Percentiles rank a stretch among this genome's conserved stretches.
Evolutionary conservation across 1,139 yeast genomes (phyloP).

Genomic region (Saccharomyces hybrid): DNA sequence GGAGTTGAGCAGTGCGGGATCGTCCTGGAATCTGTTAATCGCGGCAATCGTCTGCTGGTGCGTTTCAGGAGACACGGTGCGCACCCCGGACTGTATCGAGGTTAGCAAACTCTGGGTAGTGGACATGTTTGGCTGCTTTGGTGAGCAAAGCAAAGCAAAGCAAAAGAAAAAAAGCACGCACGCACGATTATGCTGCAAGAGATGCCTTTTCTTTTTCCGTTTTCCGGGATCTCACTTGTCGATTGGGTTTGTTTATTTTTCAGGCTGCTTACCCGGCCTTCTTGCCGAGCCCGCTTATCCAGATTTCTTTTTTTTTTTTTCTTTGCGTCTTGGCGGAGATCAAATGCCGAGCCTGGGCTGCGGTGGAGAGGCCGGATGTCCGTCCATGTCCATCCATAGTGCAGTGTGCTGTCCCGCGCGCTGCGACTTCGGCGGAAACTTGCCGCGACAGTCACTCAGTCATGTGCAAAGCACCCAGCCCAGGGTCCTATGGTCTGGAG

Average conservation of each 20-base stretch:
- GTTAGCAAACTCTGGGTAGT: not conserved
- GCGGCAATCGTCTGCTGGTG: not conserved
- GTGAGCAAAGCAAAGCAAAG: too few species aligned
- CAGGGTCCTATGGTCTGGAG: not conserved
- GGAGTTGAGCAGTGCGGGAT: not conserved
- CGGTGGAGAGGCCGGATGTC: not conserved
- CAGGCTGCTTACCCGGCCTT: not conserved
- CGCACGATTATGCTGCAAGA: too few species aligned
- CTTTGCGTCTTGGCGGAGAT: not conserved
- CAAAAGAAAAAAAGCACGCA: too few species aligned
- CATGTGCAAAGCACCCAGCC: not conserved
- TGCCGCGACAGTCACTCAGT: not conserved
- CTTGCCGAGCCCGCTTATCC: not conserved
- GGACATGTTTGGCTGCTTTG: not conserved
- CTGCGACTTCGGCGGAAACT: conserved; percentile 4
- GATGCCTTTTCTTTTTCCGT: too few species aligned
- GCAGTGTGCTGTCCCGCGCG: not conserved
- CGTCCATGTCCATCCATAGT: not conserved
- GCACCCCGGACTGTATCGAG: not conserved
- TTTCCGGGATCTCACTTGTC: too few species aligned
- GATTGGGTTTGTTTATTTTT: not conserved
- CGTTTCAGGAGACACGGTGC: not conserved
- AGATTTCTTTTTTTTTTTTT: not conserved
- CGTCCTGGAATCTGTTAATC: not conserved
- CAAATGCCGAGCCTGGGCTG: not conserved